These are phyloP conservation scores for Saccharomycopsis sp. DNA, from an alignment of 805 yeast genomes.

Conservation along the genomic window DNA sequence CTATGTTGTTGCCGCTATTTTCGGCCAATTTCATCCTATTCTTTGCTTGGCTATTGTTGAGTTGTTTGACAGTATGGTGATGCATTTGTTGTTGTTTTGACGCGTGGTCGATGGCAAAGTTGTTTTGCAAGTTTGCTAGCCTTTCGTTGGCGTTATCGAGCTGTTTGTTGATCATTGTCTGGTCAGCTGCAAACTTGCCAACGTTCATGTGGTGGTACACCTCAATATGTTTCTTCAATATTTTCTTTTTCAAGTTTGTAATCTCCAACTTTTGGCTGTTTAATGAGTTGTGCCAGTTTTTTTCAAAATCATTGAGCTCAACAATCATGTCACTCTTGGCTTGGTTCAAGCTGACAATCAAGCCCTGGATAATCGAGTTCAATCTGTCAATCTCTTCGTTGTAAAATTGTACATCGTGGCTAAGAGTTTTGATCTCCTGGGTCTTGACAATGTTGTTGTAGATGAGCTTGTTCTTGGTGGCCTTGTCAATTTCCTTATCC, in stretches of 20 bases:
- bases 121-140: too few species aligned
- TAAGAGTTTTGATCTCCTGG: slow-evolving; percentile 14
- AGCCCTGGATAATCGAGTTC: slow-evolving; percentile 3
- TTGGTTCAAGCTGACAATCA: slow-evolving; percentile 3
- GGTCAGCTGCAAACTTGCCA: slow-evolving; percentile 8
- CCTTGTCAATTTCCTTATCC: slow-evolving; percentile 2
- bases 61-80: too few species aligned
- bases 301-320: slow-evolving; percentile 7
- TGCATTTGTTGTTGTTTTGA: too few species aligned
- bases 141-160: too few species aligned
- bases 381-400: slow-evolving; percentile 13
- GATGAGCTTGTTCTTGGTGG: slow-evolving; percentile 9
- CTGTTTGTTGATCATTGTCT: slow-evolving; percentile 9
- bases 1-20: too few species aligned
- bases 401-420: slow-evolving; percentile 8
- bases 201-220: background rate
- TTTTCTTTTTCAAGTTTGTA: slow-evolving; percentile 7
- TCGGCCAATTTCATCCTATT: too few species aligned
- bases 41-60: too few species aligned
- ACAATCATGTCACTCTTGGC: slow-evolving; percentile 3
- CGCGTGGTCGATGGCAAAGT: too few species aligned
- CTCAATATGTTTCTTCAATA: slow-evolving; percentile 15
- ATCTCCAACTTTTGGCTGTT: slow-evolving; percentile 7
- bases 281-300: slow-evolving; percentile 9
- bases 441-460: slow-evolving; percentile 12